Conservation (phyloP, 768 basidiomycete species). For the Lentinula sp. region DNA sequence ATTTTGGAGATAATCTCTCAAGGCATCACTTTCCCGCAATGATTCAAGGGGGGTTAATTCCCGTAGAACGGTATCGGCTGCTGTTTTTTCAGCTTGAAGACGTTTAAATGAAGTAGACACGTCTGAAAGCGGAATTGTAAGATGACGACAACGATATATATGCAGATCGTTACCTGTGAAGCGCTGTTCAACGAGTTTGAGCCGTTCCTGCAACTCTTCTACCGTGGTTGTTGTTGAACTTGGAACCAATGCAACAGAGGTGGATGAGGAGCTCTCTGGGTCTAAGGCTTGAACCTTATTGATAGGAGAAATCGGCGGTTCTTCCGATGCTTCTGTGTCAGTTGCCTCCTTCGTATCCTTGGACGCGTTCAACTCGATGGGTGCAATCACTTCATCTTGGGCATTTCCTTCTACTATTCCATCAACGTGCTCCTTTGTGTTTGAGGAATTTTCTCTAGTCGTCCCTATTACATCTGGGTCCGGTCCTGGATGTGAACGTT, state of each 20-base stretch:
- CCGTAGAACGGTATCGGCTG: constrained; percentile 60
- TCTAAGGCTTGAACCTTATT: not conserved
- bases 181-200: constrained; percentile 71
- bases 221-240: constrained; percentile 22
- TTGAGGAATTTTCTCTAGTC: not conserved
- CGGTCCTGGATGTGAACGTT: not conserved
- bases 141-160: constrained; percentile 3
- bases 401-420: not conserved
- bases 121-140: constrained; percentile 36
- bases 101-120: constrained; percentile 74
- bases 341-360: not conserved
- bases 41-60: constrained; percentile 69
- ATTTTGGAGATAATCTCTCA: constrained; percentile 71
- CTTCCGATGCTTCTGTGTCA: not conserved
- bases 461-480: not conserved
- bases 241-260: not conserved
- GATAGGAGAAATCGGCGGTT: not conserved
- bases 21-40: constrained; percentile 54
- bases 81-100: constrained; percentile 65
- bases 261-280: not conserved
- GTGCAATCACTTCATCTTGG: not conserved
- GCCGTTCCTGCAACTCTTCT: constrained; percentile 56
- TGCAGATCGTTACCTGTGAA: constrained; percentile 48
- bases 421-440: not conserved
- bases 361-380: not conserved